phyloP scores from a whole-genome alignment of 78 protist species.

The Dictyostelium firmibasis region DNA sequence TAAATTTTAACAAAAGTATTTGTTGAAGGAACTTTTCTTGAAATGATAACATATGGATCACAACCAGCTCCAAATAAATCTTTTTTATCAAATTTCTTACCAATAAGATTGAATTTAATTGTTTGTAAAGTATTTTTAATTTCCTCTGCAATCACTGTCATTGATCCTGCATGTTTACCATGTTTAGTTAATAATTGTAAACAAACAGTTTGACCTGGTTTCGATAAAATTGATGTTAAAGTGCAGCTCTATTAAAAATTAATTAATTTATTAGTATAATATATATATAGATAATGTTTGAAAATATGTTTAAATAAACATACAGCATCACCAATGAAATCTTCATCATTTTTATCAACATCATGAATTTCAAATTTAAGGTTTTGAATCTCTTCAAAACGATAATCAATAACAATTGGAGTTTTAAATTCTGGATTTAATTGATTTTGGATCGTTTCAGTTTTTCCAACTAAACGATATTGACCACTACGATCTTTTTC shows the following conservation, averaged over 20 bases:
- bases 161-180: conserved; percentile 11
- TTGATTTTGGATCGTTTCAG: conserved; percentile 61
- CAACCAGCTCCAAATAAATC: conserved; percentile 47
- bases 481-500: background rate
- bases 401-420: conserved; percentile 35
- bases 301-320: too few relatives aligned
- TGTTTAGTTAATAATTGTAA: background rate
- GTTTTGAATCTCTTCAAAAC: conserved; percentile 78
- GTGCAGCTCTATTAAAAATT: background rate
- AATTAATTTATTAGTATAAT: background rate
- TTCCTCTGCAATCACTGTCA: conserved; percentile 18
- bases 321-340: conserved; percentile 48
- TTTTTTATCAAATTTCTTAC: conserved; percentile 45
- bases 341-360: conserved; percentile 61
- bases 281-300: too few relatives aligned
- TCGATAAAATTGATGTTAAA: conserved; percentile 34
- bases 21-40: background rate
- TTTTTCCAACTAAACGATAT: conserved; percentile 24
- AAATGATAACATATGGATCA: conserved; percentile 34
- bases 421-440: conserved; percentile 59
- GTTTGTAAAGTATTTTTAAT: background rate
- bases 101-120: background rate
- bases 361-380: conserved; percentile 50
- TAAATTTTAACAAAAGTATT: background rate
- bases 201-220: conserved; percentile 24